Base-by-base conservation (phyloP, 2,329 filamentous ascomycete species). In the Aspergillus sp. region DNA sequence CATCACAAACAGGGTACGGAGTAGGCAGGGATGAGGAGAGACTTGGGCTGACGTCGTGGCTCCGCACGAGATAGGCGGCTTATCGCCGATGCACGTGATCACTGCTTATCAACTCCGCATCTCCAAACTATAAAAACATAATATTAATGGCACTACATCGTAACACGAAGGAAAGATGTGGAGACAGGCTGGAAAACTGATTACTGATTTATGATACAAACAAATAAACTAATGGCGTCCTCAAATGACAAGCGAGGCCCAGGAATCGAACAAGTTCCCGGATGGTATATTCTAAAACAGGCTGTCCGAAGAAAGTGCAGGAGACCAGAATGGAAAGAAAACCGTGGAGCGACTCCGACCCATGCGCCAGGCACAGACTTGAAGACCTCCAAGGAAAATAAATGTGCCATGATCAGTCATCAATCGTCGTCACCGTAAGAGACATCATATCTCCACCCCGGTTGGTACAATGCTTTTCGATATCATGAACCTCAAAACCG, bases 231-330 rank as follows among this genome's bases (percentile, higher is more conserved):
- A 39, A 48, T 48, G 41, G 42, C 36, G 39, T 42, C 15, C 22
- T 12, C 34, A 36, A 41, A 50, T 22, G 22, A 45, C 42, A 53
- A 63, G 57, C 44, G 56, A 57, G 52, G 50, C 41, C 55, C 62
- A 60, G 62, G 64, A 64, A 68, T 62, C 57, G 61, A 58, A 61
- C 64, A 55, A 49, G 55, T 62, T 63, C 58, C 67, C 60, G 55
- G 62, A 63, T 66, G 70, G 68, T 71, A 73, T 71, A 69, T 66
- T 67, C 64, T 71, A 65, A 68, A 68, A 71, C 61, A 70, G 34
- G 44, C 18, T 63, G 61, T 64, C 65, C 62, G 64, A 70, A 57
- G 43, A 56, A 54, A 56, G 56, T 26, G 54, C 59, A 50, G 52
- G 50, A 59, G 36, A 42, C 50, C 59, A 62, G 56, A 60, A 62